A percentile compares a stretch with the other conserved stretches of the same genome.
Conservation (phyloP, 2,329 filamentous ascomycete species). For the Pochonia chlamydosporia region DNA sequence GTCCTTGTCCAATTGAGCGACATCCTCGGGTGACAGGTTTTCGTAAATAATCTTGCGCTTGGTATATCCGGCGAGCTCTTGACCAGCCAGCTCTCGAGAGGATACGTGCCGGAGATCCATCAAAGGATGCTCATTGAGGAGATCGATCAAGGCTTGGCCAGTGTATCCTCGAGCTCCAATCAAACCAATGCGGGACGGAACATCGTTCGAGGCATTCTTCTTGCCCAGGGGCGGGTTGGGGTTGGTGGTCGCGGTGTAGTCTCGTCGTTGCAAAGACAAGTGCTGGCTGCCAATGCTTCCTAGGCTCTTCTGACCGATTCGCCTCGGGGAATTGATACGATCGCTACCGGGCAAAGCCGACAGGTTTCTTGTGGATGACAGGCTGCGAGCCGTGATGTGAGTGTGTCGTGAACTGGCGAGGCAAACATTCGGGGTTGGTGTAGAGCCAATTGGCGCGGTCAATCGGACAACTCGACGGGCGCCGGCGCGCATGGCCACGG, state of each 20-base stretch:
- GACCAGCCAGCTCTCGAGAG: slow-evolving; percentile 83
- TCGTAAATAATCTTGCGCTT: slow-evolving; percentile 92
- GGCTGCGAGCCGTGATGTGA: not conserved
- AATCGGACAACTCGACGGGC: slow-evolving; percentile 1
- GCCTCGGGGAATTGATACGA: too few relatives aligned
- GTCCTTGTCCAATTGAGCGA: slow-evolving; percentile 75
- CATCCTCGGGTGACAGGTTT: slow-evolving; percentile 81
- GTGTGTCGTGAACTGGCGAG: not conserved
- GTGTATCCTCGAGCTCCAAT: slow-evolving; percentile 79
- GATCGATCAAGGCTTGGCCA: slow-evolving; percentile 63
- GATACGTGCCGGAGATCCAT: slow-evolving; percentile 90
- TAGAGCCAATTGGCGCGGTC: not conserved
- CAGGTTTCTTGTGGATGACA: not conserved
- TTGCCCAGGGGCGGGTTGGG: slow-evolving; percentile 67
- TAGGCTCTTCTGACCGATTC: too few relatives aligned
- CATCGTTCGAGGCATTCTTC: slow-evolving; percentile 79
- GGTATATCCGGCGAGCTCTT: slow-evolving; percentile 81
- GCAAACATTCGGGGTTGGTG: not conserved
- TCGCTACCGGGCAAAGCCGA: too few relatives aligned
- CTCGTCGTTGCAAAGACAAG: not conserved
- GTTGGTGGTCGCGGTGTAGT: slow-evolving; percentile 1
- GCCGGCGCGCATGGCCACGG: slow-evolving; percentile 1
- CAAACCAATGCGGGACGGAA: slow-evolving; percentile 73
- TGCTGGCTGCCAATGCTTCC: too few relatives aligned
- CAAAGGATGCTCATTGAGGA: slow-evolving; percentile 81